A percentile compares a stretch with the other conserved stretches of the same genome.
Evolutionary conservation across 768 basidiomycete species (phyloP).

Genomic region (Rhodosporidiobolus sp.): DNA sequence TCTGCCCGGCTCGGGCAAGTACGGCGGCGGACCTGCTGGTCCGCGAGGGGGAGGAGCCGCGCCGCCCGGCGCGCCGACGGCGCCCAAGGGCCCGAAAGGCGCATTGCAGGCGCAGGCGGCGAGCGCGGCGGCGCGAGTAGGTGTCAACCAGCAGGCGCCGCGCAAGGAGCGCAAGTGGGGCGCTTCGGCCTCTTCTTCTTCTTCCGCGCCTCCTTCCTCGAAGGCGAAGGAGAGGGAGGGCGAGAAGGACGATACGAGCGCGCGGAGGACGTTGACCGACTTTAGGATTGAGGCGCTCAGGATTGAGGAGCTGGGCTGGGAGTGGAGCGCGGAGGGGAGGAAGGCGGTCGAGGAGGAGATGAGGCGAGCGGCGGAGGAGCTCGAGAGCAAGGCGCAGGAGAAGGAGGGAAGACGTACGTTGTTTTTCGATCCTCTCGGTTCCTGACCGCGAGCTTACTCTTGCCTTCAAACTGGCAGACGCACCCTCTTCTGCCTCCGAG

Average conservation of each 20-base stretch:
- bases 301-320: slow-evolving; percentile 77
- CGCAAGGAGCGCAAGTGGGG: slow-evolving; percentile 35
- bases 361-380: slow-evolving; percentile 18
- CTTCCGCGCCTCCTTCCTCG: not conserved
- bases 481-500: not conserved
- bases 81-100: slow-evolving; percentile 31
- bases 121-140: not conserved
- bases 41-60: not conserved
- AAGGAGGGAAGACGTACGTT: not conserved
- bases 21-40: not conserved
- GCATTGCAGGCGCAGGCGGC: not conserved
- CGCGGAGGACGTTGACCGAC: slow-evolving; percentile 84
- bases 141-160: slow-evolving; percentile 12
- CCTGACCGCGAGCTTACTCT: not conserved
- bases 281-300: slow-evolving; percentile 93
- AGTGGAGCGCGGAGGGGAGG: slow-evolving; percentile 56
- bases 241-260: slow-evolving; percentile 32
- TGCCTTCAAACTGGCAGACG: not conserved
- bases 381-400: slow-evolving; percentile 18
- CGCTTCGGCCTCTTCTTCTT: not conserved
- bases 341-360: no score
- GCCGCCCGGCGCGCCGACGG: slow-evolving; percentile 4
- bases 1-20: slow-evolving; percentile 3
- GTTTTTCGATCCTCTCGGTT: not conserved
- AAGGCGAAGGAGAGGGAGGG: slow-evolving; percentile 29